A percentile compares a stretch with the other conserved stretches of the same genome.
phyloP scores from a whole-genome alignment of 1,284 basidiomycete genomes.

The Thelephora terrestris region DNA sequence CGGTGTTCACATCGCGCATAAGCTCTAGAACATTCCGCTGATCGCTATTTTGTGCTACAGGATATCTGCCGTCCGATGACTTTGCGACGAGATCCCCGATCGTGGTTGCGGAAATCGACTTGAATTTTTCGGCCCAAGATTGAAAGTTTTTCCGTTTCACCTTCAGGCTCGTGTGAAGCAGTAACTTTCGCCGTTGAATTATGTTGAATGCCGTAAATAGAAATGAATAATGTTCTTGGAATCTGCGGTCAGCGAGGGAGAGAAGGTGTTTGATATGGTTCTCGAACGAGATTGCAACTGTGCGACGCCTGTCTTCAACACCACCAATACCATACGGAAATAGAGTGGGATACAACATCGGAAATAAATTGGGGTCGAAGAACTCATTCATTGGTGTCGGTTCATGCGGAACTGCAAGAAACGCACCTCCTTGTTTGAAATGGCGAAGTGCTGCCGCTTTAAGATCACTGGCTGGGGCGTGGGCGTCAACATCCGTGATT shows the following conservation, averaged over 20 bases:
- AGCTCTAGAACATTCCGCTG: constrained; percentile 20
- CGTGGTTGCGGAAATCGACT: not conserved
- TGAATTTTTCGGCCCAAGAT: not conserved
- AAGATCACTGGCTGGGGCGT: constrained; percentile 18
- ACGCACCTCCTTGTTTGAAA: constrained; percentile 19
- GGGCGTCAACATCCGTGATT: constrained; percentile 21
- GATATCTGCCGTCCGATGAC: constrained; percentile 10
- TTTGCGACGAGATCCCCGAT: not conserved
- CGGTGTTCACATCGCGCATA: constrained; percentile 24
- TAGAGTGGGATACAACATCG: constrained; percentile 6
- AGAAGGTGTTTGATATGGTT: constrained; percentile 21
- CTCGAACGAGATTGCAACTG: constrained; percentile 15
- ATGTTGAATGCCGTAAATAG: constrained; percentile 29
- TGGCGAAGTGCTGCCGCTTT: constrained; percentile 24
- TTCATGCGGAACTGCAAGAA: constrained; percentile 22
- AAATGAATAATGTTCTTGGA: constrained; percentile 27
- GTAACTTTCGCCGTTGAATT: constrained; percentile 19
- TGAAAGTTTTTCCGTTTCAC: constrained; percentile 16
- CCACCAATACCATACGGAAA: constrained; percentile 30
- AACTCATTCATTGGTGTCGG: constrained; percentile 18
- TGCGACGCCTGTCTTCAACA: constrained; percentile 18
- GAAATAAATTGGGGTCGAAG: constrained; percentile 6
- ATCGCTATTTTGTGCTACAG: constrained; percentile 12
- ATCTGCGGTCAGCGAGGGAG: constrained; percentile 20
- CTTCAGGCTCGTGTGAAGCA: constrained; percentile 22